phyloP scores from a whole-genome alignment of 2,329 filamentous ascomycete genomes.

The Chaetothyriales sp. region DNA sequence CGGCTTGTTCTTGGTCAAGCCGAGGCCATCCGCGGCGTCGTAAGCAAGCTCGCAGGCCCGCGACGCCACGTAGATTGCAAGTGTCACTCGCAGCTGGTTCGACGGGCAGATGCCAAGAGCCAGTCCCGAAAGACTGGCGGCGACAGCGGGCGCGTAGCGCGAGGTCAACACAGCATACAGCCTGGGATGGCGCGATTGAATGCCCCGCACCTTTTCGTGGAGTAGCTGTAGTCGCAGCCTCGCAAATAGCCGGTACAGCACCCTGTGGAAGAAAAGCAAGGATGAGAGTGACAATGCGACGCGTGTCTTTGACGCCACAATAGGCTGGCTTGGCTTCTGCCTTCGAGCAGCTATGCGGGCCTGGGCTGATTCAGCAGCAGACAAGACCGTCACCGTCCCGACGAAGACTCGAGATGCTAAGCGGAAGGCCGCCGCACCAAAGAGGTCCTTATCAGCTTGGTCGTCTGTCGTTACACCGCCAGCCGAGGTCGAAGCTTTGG shows the following conservation, averaged over 20 bases:
- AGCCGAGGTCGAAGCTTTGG: not conserved
- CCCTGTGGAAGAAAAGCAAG: conserved; percentile 74
- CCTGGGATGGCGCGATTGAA: conserved; percentile 68
- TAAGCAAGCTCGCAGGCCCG: conserved; percentile 75
- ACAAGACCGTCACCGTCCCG: conserved; percentile 49
- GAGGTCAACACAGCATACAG: conserved; percentile 66
- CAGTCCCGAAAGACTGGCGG: conserved; percentile 73
- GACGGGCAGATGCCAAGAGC: conserved; percentile 64
- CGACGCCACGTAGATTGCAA: conserved; percentile 70
- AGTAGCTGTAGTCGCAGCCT: conserved; percentile 67
- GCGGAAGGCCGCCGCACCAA: conserved; percentile 56
- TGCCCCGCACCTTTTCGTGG: conserved; percentile 64
- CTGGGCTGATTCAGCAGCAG: conserved; percentile 28
- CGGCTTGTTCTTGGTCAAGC: conserved; percentile 53
- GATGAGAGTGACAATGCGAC: conserved; percentile 71
- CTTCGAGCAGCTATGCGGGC: conserved; percentile 5
- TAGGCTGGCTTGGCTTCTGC: conserved; percentile 24
- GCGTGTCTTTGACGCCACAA: conserved; percentile 50
- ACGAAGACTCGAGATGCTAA: conserved; percentile 59
- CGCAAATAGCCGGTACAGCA: conserved; percentile 80
- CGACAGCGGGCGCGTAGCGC: conserved; percentile 72
- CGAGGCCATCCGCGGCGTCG: conserved; percentile 66
- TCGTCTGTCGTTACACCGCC: not conserved
- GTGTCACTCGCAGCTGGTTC: conserved; percentile 58
- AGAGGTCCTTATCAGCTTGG: conserved; percentile 38